Conservation (phyloP, 345 rosid species). For the Salix koriyanagi region DNA sequence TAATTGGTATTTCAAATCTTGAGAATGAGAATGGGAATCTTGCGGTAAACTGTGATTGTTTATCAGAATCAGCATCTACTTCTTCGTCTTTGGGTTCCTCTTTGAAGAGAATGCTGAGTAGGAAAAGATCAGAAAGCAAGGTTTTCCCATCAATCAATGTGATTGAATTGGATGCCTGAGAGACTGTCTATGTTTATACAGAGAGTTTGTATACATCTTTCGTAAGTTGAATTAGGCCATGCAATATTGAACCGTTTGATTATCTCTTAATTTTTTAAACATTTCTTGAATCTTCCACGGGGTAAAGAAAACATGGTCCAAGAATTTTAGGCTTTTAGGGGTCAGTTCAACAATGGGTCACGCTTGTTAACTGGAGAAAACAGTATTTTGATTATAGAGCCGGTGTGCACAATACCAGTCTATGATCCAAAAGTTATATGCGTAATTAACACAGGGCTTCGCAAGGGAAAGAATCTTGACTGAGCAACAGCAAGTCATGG, state of each 20-base stretch:
- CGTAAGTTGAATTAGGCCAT: neutral
- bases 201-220: neutral
- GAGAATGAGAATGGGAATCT: constrained; percentile 18
- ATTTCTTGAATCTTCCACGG: neutral
- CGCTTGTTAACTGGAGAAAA: neutral
- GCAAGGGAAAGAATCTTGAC: neutral
- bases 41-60: constrained; percentile 1
- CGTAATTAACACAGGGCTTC: neutral
- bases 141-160: constrained; percentile 31
- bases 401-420: neutral
- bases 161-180: constrained; percentile 18
- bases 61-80: constrained; percentile 11
- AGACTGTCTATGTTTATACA: neutral
- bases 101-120: constrained; percentile 66
- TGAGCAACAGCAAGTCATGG: neutral
- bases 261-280: neutral
- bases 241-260: neutral
- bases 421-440: neutral
- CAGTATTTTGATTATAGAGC: neutral
- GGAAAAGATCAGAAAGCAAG: constrained; percentile 52
- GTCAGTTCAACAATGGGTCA: neutral
- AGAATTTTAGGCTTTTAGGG: neutral
- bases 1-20: constrained; percentile 17
- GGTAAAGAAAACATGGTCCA: neutral
- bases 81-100: constrained; percentile 35